Base-by-base conservation (phyloP, 2,329 filamentous ascomycete genomes). In the Verticillium zaregamsianum region DNA sequence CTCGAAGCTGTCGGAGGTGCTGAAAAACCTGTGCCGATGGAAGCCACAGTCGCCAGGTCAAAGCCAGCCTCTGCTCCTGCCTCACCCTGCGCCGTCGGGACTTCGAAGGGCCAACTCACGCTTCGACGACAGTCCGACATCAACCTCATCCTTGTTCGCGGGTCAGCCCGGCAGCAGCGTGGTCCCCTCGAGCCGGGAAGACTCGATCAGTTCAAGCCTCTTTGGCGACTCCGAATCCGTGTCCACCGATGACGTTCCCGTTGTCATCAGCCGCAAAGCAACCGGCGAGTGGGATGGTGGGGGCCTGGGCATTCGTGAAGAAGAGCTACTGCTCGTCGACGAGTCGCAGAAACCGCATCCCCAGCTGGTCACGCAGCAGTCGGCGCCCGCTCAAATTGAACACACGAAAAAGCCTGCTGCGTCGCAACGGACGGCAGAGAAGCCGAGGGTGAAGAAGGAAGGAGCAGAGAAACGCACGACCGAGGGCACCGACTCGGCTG, bases 21-120 rank as follows among this genome's bases (percentile, higher is more conserved):
- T 99, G 67, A 90, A 90, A 65, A 88, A 90, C 61, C 84, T 97
- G 32, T 99, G 95, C 71, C 91, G 96, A 70, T 99, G 95, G 95
- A 96, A 94, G 71, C 86, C 93, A 6, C 90, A 93, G 17, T 79
- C 80, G 1, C 80, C 84, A 1, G 75, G 74, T 32, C 31, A 20
- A 23, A 78, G 75, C 62, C 76, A 74, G 59, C 75, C 79, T 5
- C 71, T 81, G 25, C 74, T 83, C 1, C 77, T 85, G 49, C 78
- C 84, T 3, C 83, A 88, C 52, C 82, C 87, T 1, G 80, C 89
- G 54, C 85, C 87, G 1, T 86, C 90, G 2, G 82, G 81, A 31
- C 77, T 91, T 32, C 86, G 90, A 39, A 87, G 90, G 67, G 83
- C 88, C 62, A 88, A 84, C 56, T 67, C 81, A 56, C 83, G 82